These are phyloP conservation scores for Tuber melanosporum DNA, from an alignment of 495 filamentous ascomycete genomes.

Conservation along the genomic window DNA sequence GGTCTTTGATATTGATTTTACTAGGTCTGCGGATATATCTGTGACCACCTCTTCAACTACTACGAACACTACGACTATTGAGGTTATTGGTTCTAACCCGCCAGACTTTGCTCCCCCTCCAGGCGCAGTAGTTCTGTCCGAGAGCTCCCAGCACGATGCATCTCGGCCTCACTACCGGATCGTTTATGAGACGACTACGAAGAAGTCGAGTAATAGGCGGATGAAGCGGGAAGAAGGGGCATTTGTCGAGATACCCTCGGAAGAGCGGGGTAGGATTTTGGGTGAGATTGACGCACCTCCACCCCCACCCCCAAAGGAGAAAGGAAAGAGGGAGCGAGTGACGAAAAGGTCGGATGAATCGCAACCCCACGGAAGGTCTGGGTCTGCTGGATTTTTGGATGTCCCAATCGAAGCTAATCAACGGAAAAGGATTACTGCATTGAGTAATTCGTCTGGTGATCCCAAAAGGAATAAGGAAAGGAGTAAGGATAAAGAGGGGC, in stretches of 20 bases:
- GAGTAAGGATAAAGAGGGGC: conserved; percentile 11
- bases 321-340: not conserved
- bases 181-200: conserved; percentile 42
- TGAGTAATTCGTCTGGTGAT: not conserved
- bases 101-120: conserved; percentile 58
- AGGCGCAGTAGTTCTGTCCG: conserved; percentile 56
- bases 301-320: not conserved
- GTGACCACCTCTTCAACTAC: conserved; percentile 60
- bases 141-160: conserved; percentile 45
- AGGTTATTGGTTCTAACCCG: conserved; percentile 57
- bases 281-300: conserved; percentile 13
- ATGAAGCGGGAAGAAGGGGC: conserved; percentile 26
- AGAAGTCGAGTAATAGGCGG: conserved; percentile 32
- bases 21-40: conserved; percentile 50
- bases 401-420: conserved; percentile 19
- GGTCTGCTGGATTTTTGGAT: conserved; percentile 2
- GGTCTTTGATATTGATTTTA: not conserved
- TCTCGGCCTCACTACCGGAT: conserved; percentile 38
- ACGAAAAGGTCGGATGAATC: not conserved
- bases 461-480: not conserved
- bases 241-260: conserved; percentile 10
- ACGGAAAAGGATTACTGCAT: conserved; percentile 14
- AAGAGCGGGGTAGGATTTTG: conserved; percentile 24
- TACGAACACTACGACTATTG: conserved; percentile 65
- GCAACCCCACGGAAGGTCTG: not conserved